A percentile compares a stretch with the other conserved stretches of the same genome.
phyloP scores from a whole-genome alignment of 441 rosid genomes.

The Populus tomentosa region DNA sequence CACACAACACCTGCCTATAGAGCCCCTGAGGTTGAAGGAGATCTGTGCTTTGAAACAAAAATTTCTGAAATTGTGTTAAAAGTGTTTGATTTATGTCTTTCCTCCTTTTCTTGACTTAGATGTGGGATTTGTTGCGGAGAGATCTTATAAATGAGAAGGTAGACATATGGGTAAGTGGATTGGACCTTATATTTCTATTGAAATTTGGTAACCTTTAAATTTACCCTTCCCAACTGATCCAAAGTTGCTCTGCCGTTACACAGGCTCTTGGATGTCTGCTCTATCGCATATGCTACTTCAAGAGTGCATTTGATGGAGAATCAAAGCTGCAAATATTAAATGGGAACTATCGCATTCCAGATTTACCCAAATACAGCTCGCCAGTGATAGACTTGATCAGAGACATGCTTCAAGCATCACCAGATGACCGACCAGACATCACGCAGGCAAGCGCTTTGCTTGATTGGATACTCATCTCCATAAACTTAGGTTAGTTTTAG shows the following conservation, averaged over 20 bases:
- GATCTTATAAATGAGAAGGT: conserved; percentile 92
- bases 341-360: conserved; percentile 90
- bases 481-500: conserved; percentile 78
- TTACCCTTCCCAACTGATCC: conserved; percentile 5
- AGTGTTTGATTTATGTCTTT: conserved; percentile 31
- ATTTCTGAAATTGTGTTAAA: conserved; percentile 27
- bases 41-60: conserved; percentile 17
- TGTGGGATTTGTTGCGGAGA: conserved; percentile 93
- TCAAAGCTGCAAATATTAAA: conserved; percentile 90
- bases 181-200: conserved; percentile 8
- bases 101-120: conserved; percentile 44
- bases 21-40: conserved; percentile 83
- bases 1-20: conserved; percentile 93
- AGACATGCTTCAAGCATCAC: conserved; percentile 92
- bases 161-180: conserved; percentile 84
- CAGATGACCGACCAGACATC: conserved; percentile 92
- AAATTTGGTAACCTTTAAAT: not conserved
- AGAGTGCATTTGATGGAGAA: conserved; percentile 95
- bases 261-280: conserved; percentile 98
- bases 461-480: conserved; percentile 63
- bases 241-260: conserved; percentile 15
- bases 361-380: conserved; percentile 67
- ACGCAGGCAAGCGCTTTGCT: conserved; percentile 87
- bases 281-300: conserved; percentile 86
- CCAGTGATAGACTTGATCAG: conserved; percentile 57